Evolutionary conservation across 139 green algal genomes (phyloP).

Genomic region (Chlamydomonas sp.): DNA sequence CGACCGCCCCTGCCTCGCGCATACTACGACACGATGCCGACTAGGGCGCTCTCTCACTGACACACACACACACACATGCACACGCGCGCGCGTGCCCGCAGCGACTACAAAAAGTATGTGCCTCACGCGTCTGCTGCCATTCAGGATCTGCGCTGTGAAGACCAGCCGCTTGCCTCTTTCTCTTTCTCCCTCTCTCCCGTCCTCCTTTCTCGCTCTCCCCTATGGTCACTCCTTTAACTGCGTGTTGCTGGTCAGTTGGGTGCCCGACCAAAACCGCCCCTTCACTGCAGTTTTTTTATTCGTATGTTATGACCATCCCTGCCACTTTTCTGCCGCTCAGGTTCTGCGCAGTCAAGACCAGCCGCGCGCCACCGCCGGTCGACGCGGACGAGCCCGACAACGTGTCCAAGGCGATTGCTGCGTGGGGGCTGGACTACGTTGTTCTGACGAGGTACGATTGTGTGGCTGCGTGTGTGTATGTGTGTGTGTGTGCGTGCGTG

Average conservation of each 20-base stretch:
- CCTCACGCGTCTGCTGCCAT: background rate
- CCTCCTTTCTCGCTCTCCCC: too few relatives aligned
- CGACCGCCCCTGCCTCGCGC: too few relatives aligned
- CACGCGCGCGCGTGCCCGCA: too few relatives aligned
- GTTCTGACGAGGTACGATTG: slow-evolving; percentile 79
- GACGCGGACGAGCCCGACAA: slow-evolving; percentile 91
- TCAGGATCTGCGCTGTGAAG: background rate
- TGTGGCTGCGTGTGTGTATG: background rate
- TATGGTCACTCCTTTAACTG: background rate
- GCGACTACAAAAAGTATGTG: too few relatives aligned
- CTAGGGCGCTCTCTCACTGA: too few relatives aligned
- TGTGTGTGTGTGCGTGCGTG: too few relatives aligned
- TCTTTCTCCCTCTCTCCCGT: too few relatives aligned
- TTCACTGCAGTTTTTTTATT: slow-evolving; percentile 5
- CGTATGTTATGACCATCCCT: too few relatives aligned
- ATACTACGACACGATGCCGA: too few relatives aligned
- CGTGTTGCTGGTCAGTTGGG: background rate
- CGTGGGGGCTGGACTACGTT: slow-evolving; percentile 96
- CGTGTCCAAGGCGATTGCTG: slow-evolving; percentile 75
- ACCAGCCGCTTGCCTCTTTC: too few relatives aligned
- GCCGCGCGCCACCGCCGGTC: slow-evolving; percentile 72
- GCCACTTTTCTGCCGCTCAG: slow-evolving; percentile 39
- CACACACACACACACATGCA: too few relatives aligned
- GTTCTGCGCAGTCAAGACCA: slow-evolving; percentile 95
- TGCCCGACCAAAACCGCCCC: background rate